Conservation (phyloP, 2,329 filamentous ascomycete species). For the Daldinia sp. region DNA sequence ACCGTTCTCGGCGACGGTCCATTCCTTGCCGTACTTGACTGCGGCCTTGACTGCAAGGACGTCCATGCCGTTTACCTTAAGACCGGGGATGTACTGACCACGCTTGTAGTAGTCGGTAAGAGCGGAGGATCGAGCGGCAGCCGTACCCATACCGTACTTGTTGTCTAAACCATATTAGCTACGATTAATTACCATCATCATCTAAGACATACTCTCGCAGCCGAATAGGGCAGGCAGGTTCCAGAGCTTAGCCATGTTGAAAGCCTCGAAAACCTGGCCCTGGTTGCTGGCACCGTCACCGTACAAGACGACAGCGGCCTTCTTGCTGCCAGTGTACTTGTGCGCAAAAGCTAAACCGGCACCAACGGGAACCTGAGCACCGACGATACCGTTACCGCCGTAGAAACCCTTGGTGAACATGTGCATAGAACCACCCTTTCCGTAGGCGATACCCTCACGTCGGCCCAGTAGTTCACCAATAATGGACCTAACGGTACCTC, state of each 20-base stretch:
- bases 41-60: constrained; percentile 97
- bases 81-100: constrained; percentile 98
- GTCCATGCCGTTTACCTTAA: constrained; percentile 99
- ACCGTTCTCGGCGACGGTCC: constrained; percentile 82
- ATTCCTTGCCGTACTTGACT: constrained; percentile 92
- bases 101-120: constrained; percentile 99
- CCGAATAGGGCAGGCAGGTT: constrained; percentile 94
- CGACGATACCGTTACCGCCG: constrained; percentile 98
- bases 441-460: constrained; percentile 95
- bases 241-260: constrained; percentile 99
- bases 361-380: constrained; percentile 96
- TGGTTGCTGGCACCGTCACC: constrained; percentile 99
- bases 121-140: constrained; percentile 90
- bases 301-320: constrained; percentile 88
- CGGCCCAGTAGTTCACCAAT: constrained; percentile 96
- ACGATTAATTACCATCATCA: background rate
- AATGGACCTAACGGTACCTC: constrained; percentile 87
- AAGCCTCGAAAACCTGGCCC: constrained; percentile 99
- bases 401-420: constrained; percentile 99
- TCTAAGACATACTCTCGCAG: constrained; percentile 83
- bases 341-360: constrained; percentile 97
- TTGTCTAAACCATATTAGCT: constrained; percentile 73
- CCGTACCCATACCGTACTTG: constrained; percentile 99
- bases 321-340: constrained; percentile 89
- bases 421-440: constrained; percentile 99